Base-by-base conservation (phyloP, 345 rosid species). In the Moringa oleifera region DNA sequence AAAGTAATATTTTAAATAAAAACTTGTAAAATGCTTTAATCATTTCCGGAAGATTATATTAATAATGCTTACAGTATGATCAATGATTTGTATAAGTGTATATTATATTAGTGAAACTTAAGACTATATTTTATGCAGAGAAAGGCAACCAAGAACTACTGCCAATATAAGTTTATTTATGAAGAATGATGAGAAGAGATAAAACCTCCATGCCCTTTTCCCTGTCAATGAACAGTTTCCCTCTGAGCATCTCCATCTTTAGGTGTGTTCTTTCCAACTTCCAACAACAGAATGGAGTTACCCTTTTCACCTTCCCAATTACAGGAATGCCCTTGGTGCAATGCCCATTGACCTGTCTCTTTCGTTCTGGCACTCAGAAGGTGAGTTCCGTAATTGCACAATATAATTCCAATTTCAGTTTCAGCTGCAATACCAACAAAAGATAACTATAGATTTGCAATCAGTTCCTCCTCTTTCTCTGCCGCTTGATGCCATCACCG, bases 301-400 rank as follows among this genome's bases (percentile, higher is more conserved):
- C 25, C 33, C 20, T 19, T 37, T 67, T 51, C 54, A 28, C 18
- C 20, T 20, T 50, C 0, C 5, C 13, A 15, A 15, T 47, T 23
- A 54, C 73, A 51, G 21, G 33, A 45, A 28, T 69, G 17, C 68
- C 75, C 71, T 64, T 23, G 9, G 2, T 58, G 17, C 1, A 25
- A 20, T 22, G 18, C 57, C 17, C 22, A 1, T 23, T 20, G 72
- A 57, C 19, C 33, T 47, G 63, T 70, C 78, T 13, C 66, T 66
- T 0, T 60, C 47, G 1, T 1, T 1, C 47, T 11, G 0, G 18
- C 20, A 57, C 78, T 67, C 31, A 58, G 10, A 57, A 62, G 62
- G 77, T 15, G 64, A 70, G 24, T 36, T 51, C 31, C 20, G 72
- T 67, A 69, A 72, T 59, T 63, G 64, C 54, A 47, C 52, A n/a